Evolutionary conservation across 2,329 filamentous ascomycete genomes (phyloP).

Genomic region (Lasiodiplodia sp.): DNA sequence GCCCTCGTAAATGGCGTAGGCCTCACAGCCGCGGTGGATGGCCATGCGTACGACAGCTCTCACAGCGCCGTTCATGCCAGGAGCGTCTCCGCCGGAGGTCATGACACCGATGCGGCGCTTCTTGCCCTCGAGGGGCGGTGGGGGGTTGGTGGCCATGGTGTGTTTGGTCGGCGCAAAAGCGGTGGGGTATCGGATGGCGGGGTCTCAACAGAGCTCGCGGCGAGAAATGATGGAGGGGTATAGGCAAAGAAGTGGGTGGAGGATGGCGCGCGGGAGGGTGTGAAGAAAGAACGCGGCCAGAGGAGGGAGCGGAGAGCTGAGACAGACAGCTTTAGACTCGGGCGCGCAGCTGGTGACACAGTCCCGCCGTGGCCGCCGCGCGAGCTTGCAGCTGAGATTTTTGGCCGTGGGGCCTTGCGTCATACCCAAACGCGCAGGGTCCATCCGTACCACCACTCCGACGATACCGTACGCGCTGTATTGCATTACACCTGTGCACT

Average conservation of each 20-base stretch:
- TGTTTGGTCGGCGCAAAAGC: constrained; percentile 4
- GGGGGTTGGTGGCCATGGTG: constrained; percentile 37
- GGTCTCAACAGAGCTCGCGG: constrained; percentile 1
- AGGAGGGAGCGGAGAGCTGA: constrained; percentile 5
- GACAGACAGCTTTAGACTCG: constrained; percentile 24
- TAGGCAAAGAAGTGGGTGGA: not conserved
- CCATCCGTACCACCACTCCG: not conserved
- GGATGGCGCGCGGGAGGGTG: not conserved
- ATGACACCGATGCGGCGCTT: constrained; percentile 82
- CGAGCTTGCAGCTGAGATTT: constrained; percentile 25
- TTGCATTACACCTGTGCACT: constrained; percentile 1
- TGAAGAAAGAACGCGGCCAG: not conserved
- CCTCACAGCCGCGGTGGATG: constrained; percentile 71
- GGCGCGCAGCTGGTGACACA: constrained; percentile 22
- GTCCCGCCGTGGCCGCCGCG: constrained; percentile 8
- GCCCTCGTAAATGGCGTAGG: constrained; percentile 75
- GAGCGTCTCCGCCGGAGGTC: constrained; percentile 93
- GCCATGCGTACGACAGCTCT: constrained; percentile 90
- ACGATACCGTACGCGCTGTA: not conserved
- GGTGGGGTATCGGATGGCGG: constrained; percentile 16
- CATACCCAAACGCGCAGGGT: constrained; percentile 11
- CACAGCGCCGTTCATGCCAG: constrained; percentile 92
- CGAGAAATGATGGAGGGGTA: not conserved
- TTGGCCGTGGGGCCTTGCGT: constrained; percentile 18
- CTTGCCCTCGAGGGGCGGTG: constrained; percentile 52